phyloP scores from a whole-genome alignment of 2,329 filamentous ascomycete genomes.

The Claviceps humidiphila region DNA sequence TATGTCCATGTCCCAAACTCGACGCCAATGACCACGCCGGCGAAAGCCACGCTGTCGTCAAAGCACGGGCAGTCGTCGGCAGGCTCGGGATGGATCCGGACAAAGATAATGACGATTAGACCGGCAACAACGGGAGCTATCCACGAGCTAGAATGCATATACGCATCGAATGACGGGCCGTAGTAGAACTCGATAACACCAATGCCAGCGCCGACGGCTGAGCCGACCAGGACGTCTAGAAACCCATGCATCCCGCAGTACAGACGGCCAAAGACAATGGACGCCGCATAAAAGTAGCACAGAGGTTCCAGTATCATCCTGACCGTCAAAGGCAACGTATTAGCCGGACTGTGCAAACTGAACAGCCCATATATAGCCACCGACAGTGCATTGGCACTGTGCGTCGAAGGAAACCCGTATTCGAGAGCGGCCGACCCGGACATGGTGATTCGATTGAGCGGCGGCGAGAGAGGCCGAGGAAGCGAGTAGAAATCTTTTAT shows the following conservation, averaged over 20 bases:
- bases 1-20: constrained; percentile 79
- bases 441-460: constrained; percentile 91
- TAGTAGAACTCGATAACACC: constrained; percentile 47
- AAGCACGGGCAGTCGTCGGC: constrained; percentile 96
- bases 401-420: constrained; percentile 94
- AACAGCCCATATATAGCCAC: constrained; percentile 77
- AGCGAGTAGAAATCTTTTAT: constrained; percentile 90
- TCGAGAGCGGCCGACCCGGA: constrained; percentile 89
- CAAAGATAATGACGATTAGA: constrained; percentile 56
- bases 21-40: constrained; percentile 75
- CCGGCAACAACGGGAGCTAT: constrained; percentile 50
- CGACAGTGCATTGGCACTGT: constrained; percentile 92
- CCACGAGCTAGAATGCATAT: constrained; percentile 53
- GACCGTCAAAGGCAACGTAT: constrained; percentile 43
- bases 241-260: constrained; percentile 99
- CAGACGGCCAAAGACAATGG: constrained; percentile 79
- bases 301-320: constrained; percentile 51
- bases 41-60: constrained; percentile 89
- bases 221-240: constrained; percentile 75
- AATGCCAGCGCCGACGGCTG: constrained; percentile 57
- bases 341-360: constrained; percentile 52
- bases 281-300: constrained; percentile 74
- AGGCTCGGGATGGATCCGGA: constrained; percentile 87
- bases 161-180: constrained; percentile 52
- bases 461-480: constrained; percentile 81